phyloP scores from a whole-genome alignment of 352 stramenopile genomes.

The Globisporangium emineosum region DNA sequence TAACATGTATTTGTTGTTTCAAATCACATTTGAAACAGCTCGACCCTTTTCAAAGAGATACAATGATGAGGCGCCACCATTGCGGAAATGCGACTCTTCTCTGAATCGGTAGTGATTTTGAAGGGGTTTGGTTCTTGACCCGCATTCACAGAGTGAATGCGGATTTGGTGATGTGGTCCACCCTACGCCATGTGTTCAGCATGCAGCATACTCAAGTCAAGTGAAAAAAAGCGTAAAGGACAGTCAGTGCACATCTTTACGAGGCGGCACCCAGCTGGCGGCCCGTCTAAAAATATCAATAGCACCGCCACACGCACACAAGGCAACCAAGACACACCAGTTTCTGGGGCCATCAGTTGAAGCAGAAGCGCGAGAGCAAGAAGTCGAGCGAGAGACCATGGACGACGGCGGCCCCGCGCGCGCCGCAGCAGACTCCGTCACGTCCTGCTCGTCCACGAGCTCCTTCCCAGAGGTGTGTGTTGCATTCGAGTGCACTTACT shows the following conservation, averaged over 20 bases:
- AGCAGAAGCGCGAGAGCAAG: neutral
- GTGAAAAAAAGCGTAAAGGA: conserved; percentile 2
- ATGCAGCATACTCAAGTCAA: conserved; percentile 6
- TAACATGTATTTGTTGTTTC: too few species aligned
- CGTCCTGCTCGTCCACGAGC: conserved; percentile 13
- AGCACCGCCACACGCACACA: neutral
- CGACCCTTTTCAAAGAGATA: too few species aligned
- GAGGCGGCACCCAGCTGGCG: neutral
- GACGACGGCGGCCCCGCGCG: neutral
- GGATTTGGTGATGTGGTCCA: conserved; percentile 2
- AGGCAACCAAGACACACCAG: neutral
- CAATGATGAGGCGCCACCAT: too few species aligned
- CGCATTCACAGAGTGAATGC: too few species aligned
- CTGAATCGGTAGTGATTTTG: too few species aligned
- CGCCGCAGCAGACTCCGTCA: conserved; percentile 2
- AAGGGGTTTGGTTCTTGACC: too few species aligned
- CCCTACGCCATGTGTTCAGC: neutral
- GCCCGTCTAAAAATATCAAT: conserved; percentile 13
- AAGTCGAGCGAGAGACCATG: neutral
- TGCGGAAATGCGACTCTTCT: too few species aligned
- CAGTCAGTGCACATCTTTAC: conserved; percentile 1
- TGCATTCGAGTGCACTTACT: neutral
- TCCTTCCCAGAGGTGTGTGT: conserved; percentile 12
- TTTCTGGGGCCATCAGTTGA: neutral
- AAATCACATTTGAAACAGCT: too few species aligned